Conservation (phyloP, 2,329 filamentous ascomycete genomes). For the Xylaria digitata region DNA sequence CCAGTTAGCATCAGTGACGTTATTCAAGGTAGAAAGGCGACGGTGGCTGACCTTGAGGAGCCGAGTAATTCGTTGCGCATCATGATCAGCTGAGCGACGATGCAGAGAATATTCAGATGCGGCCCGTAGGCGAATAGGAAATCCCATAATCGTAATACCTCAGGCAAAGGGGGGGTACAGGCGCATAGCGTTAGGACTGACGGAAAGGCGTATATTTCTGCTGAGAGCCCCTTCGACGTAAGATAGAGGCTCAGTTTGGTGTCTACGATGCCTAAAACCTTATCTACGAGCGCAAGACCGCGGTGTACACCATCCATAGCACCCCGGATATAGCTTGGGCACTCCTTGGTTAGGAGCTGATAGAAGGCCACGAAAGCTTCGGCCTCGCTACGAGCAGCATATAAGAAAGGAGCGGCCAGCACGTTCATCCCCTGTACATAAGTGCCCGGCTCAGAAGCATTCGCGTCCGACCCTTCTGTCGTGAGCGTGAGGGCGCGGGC, state of each 20-base stretch:
- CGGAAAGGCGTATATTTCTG: slow-evolving; percentile 96
- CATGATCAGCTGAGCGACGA: slow-evolving; percentile 92
- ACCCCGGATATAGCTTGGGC: slow-evolving; percentile 91
- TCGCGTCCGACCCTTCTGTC: slow-evolving; percentile 72
- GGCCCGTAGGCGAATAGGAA: slow-evolving; percentile 96
- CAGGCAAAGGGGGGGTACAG: slow-evolving; percentile 92
- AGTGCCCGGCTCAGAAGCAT: slow-evolving; percentile 75
- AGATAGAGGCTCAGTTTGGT: slow-evolving; percentile 87
- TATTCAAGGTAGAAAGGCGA: slow-evolving; percentile 21
- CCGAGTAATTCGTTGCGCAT: slow-evolving; percentile 86
- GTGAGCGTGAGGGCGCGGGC: slow-evolving; percentile 70
- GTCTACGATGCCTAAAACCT: slow-evolving; percentile 90
- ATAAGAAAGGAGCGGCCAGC: slow-evolving; percentile 92
- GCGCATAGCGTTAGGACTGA: slow-evolving; percentile 94
- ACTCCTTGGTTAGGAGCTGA: slow-evolving; percentile 85
- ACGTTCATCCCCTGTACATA: slow-evolving; percentile 99
- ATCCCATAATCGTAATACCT: slow-evolving; percentile 94
- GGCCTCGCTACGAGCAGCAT: slow-evolving; percentile 91
- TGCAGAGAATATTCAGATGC: slow-evolving; percentile 94
- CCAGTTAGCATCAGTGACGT: slow-evolving; percentile 11
- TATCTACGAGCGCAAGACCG: slow-evolving; percentile 90
- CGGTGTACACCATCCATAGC: slow-evolving; percentile 98
- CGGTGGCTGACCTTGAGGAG: slow-evolving; percentile 76
- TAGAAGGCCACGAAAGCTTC: slow-evolving; percentile 95
- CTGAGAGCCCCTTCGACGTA: slow-evolving; percentile 85